Conservation (phyloP, 352 stramenopile genomes). For the Phytophthora palmivora region DNA sequence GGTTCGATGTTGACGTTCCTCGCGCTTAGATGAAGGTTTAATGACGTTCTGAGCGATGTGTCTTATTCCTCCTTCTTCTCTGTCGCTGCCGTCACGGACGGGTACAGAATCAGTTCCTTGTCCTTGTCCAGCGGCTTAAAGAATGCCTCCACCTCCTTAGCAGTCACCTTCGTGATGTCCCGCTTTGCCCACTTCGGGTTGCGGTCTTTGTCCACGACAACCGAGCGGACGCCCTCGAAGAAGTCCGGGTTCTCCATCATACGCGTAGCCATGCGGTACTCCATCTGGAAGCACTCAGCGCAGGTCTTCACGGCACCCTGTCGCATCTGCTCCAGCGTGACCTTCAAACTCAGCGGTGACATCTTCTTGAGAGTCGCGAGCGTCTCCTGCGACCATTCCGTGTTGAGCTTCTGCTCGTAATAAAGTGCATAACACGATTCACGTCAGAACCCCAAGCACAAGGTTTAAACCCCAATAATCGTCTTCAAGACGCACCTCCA, state of each 20-base stretch:
- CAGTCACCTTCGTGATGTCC: slow-evolving; percentile 64
- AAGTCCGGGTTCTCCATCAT: slow-evolving; percentile 95
- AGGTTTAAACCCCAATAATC: not conserved
- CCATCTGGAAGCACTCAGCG: slow-evolving; percentile 95
- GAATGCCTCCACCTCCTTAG: slow-evolving; percentile 77
- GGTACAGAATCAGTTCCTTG: slow-evolving; percentile 82
- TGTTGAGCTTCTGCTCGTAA: slow-evolving; percentile 55
- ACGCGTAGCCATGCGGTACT: slow-evolving; percentile 88
- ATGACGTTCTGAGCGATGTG: slow-evolving; percentile 26
- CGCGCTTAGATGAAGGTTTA: slow-evolving; percentile 28
- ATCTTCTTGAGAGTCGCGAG: slow-evolving; percentile 87
- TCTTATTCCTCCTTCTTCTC: slow-evolving; percentile 45
- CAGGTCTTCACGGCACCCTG: slow-evolving; percentile 87
- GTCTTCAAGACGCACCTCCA: slow-evolving; percentile 30
- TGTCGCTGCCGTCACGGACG: slow-evolving; percentile 40
- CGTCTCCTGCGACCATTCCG: slow-evolving; percentile 81
- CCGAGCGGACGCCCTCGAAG: slow-evolving; percentile 96
- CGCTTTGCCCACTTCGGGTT: slow-evolving; percentile 91
- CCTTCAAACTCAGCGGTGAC: slow-evolving; percentile 94
- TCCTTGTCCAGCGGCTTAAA: slow-evolving; percentile 83
- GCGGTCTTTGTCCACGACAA: slow-evolving; percentile 97
- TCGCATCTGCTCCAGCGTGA: slow-evolving; percentile 95
- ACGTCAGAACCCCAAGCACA: too few relatives aligned
- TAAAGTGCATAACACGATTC: slow-evolving; percentile 6
- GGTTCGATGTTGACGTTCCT: slow-evolving; percentile 38